Evolutionary conservation across 1,284 basidiomycete genomes (phyloP).

Genomic region (Agroathelia rolfsii): DNA sequence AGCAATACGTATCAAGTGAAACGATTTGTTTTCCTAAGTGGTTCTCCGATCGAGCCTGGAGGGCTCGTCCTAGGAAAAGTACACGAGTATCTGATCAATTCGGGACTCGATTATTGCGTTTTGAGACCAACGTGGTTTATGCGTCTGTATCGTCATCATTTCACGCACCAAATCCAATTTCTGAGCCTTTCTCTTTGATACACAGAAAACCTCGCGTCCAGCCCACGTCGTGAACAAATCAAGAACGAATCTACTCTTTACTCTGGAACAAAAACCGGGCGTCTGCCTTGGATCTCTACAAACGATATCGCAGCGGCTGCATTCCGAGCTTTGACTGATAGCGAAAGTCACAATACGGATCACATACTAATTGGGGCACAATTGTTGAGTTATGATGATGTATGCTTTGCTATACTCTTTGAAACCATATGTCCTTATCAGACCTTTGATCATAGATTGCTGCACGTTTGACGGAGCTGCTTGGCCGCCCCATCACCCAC

Average conservation of each 20-base stretch:
- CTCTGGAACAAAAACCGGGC: constrained; percentile 14
- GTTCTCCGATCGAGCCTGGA: too few relatives aligned
- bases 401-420: constrained; percentile 6
- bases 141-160: too few relatives aligned
- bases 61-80: too few relatives aligned
- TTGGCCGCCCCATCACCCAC: constrained; percentile 12
- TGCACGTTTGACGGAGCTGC: constrained; percentile 8
- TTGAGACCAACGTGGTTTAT: too few relatives aligned
- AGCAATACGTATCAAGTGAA: too few relatives aligned
- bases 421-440: not conserved
- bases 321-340: constrained; percentile 15
- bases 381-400: constrained; percentile 17
- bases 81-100: too few relatives aligned
- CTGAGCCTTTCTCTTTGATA: too few relatives aligned
- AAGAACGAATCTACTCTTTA: constrained; percentile 12
- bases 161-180: too few relatives aligned
- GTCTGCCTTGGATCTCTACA: constrained; percentile 16
- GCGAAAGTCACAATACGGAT: constrained; percentile 16
- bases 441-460: constrained; percentile 9
- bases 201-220: too few relatives aligned
- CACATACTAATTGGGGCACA: constrained; percentile 19
- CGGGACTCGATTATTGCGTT: too few relatives aligned
- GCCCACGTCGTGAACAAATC: too few relatives aligned
- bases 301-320: constrained; percentile 20
- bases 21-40: too few relatives aligned